These are phyloP conservation scores for Hymenoscyphus repandus DNA, from an alignment of 2,329 filamentous ascomycete species.

Conservation along the genomic window DNA sequence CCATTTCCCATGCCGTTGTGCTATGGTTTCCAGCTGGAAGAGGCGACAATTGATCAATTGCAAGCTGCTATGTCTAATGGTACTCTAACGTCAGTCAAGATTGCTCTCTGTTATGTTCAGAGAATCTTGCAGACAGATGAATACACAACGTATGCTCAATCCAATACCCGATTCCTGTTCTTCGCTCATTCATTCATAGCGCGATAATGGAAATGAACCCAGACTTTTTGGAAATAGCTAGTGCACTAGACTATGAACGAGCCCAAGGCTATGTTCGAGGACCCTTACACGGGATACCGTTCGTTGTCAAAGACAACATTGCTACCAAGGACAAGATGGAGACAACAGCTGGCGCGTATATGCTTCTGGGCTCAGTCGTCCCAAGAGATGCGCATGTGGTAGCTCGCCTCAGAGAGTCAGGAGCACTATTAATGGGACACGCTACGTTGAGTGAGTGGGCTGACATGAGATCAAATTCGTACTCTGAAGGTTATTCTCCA, in stretches of 20 bases:
- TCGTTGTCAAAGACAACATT: constrained; percentile 71
- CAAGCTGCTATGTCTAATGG: constrained; percentile 52
- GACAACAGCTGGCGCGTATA: constrained; percentile 67
- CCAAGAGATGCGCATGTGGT: constrained; percentile 66
- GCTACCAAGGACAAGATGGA: constrained; percentile 64
- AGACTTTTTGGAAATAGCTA: constrained; percentile 58
- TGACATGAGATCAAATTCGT: constrained; percentile 61
- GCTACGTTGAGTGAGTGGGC: constrained; percentile 70
- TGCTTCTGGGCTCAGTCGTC: constrained; percentile 59
- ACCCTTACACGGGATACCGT: constrained; percentile 69
- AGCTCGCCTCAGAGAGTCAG: constrained; percentile 51
- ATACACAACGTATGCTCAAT: constrained; percentile 52
- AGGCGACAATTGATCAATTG: constrained; percentile 65
- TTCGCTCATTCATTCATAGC: constrained; percentile 29
- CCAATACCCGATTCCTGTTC: not conserved
- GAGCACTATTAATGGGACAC: constrained; percentile 65
- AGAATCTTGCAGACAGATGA: constrained; percentile 56
- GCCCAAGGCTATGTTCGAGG: constrained; percentile 50
- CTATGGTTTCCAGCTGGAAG: constrained; percentile 55
- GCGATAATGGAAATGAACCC: constrained; percentile 64
- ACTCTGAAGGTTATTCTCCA: constrained; percentile 62
- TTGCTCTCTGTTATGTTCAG: constrained; percentile 58
- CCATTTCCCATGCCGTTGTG: constrained; percentile 60
- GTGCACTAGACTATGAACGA: constrained; percentile 55
- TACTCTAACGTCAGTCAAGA: constrained; percentile 50